Evolutionary conservation across 2,329 filamentous ascomycete genomes (phyloP).

Genomic region (Microdochium bolleyi): DNA sequence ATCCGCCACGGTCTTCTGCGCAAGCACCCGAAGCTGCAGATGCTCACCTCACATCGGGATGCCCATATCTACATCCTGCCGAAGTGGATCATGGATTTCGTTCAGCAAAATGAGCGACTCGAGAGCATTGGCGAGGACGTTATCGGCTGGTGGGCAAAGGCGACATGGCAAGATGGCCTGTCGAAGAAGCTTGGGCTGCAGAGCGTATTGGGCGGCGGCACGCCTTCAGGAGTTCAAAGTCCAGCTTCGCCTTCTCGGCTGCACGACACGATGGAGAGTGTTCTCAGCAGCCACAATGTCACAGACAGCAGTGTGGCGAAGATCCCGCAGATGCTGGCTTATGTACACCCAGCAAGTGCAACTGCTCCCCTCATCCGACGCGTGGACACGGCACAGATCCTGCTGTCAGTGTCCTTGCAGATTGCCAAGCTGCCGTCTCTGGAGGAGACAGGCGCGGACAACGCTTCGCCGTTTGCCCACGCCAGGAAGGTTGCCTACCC

Average conservation of each 20-base stretch:
- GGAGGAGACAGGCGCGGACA: conserved; percentile 50
- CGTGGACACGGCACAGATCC: conserved; percentile 77
- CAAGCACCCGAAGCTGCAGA: conserved; percentile 66
- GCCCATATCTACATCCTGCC: conserved; percentile 94
- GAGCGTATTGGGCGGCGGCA: conserved; percentile 48
- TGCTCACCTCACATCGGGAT: conserved; percentile 80
- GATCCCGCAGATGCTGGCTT: conserved; percentile 71
- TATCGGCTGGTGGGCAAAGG: conserved; percentile 91
- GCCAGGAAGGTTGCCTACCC: conserved; percentile 74
- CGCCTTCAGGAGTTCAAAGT: conserved; percentile 13
- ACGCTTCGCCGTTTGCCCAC: conserved; percentile 69
- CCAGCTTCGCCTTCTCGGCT: conserved; percentile 1
- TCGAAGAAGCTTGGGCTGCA: conserved; percentile 68
- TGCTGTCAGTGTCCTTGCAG: conserved; percentile 74
- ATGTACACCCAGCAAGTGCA: conserved; percentile 59
- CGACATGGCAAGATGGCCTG: conserved; percentile 79
- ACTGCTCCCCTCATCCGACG: conserved; percentile 66
- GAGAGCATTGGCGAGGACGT: conserved; percentile 89
- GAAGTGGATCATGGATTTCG: conserved; percentile 80
- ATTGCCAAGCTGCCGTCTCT: conserved; percentile 75
- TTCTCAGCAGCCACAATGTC: conserved; percentile 12
- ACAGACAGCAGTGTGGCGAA: conserved; percentile 15
- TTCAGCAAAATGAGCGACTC: conserved; percentile 69
- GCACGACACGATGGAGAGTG: conserved; percentile 1
- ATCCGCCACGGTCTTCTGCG: conserved; percentile 70